These are phyloP conservation scores for Ceriops zippeliana DNA, from an alignment of 345 rosid species.

Conservation along the genomic window DNA sequence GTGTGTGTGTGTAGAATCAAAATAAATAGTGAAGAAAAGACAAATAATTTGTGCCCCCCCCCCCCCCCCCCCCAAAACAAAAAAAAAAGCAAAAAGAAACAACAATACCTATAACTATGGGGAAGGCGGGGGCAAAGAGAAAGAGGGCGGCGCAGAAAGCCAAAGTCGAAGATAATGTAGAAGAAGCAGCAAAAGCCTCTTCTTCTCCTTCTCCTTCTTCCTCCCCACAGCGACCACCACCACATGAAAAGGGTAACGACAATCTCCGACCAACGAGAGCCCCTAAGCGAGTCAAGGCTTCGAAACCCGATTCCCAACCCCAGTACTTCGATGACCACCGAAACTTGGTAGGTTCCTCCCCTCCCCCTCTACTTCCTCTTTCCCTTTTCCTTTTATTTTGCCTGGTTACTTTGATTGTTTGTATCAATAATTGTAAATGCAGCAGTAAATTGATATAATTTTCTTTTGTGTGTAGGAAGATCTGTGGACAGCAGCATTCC, in stretches of 20 bases:
- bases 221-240: background rate
- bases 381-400: background rate
- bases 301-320: constrained; percentile 56
- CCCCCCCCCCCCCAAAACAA: no score
- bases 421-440: constrained; percentile 4
- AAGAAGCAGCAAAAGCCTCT: constrained; percentile 9
- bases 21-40: no score
- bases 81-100: no score
- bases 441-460: no score
- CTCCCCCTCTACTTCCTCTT: background rate
- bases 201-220: background rate
- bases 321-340: constrained; percentile 84
- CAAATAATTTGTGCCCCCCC: background rate
- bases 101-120: background rate
- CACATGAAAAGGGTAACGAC: background rate
- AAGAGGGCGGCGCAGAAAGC: background rate
- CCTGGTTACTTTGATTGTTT: background rate
- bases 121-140: constrained; percentile 26
- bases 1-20: no score
- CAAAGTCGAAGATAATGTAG: constrained; percentile 10
- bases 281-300: constrained; percentile 44
- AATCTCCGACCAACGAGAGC: background rate
- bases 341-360: constrained; percentile 51
- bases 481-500: constrained; percentile 76
- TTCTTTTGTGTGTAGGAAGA: constrained; percentile 59